phyloP scores from a whole-genome alignment of 2,329 filamentous ascomycete species.

The Talaromyces sp. region DNA sequence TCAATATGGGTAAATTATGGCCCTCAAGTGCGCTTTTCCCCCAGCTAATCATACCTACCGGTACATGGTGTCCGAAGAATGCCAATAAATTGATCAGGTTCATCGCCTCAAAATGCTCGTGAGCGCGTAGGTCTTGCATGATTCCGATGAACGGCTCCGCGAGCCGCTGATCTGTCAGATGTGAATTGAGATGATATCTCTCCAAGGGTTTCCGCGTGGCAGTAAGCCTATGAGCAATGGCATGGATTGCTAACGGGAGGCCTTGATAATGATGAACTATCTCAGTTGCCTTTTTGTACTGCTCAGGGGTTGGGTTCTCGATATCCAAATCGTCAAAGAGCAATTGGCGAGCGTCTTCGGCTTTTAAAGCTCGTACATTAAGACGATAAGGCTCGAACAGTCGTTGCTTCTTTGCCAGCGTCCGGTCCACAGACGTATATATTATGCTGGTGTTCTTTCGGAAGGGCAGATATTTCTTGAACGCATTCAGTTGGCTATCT shows the following conservation, averaged over 20 bases:
- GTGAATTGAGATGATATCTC: slow-evolving; percentile 56
- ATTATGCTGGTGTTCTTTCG: slow-evolving; percentile 61
- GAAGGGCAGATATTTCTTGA: slow-evolving; percentile 63
- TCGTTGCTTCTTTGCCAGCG: slow-evolving; percentile 53
- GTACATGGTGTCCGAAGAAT: slow-evolving; percentile 63
- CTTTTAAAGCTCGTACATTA: slow-evolving; percentile 53
- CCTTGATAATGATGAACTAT: slow-evolving; percentile 62
- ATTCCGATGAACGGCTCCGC: slow-evolving; percentile 48
- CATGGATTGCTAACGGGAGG: slow-evolving; percentile 65
- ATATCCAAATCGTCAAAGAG: slow-evolving; percentile 62
- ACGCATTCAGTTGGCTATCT: slow-evolving; percentile 47
- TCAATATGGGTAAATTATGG: slow-evolving; percentile 37
- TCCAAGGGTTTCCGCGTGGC: slow-evolving; percentile 60
- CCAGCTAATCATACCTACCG: slow-evolving; percentile 62
- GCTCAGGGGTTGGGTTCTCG: slow-evolving; percentile 53
- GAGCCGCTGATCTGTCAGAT: slow-evolving; percentile 54
- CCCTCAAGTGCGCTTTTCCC: slow-evolving; percentile 42
- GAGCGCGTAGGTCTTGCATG: slow-evolving; percentile 44
- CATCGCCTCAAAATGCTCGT: slow-evolving; percentile 51
- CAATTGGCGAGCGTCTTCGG: slow-evolving; percentile 57
- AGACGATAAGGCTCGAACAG: slow-evolving; percentile 60
- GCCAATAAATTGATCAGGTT: slow-evolving; percentile 64
- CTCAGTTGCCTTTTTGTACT: slow-evolving; percentile 57
- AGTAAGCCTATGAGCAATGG: slow-evolving; percentile 60
- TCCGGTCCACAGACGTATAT: slow-evolving; percentile 64